phyloP scores from a whole-genome alignment of 75 land plant species.

The Selaginella moellendorffii region DNA sequence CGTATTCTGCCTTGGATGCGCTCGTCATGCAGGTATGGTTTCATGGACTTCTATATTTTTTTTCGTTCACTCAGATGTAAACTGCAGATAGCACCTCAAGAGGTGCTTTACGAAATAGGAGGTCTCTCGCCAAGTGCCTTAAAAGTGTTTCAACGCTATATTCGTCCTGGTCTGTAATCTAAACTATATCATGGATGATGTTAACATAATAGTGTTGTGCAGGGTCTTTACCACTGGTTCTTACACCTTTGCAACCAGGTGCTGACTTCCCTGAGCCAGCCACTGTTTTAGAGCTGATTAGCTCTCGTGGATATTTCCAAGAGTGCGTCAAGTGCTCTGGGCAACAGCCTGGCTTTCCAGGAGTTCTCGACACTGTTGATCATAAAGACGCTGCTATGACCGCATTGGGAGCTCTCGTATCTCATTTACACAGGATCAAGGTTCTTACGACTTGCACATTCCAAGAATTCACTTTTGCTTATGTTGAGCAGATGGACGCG shows the following conservation, averaged over 20 bases:
- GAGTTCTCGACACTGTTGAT: conserved; percentile 18
- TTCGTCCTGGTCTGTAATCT: conserved; percentile 37
- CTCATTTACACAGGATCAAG: conserved; percentile 57
- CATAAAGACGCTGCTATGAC: conserved; percentile 32
- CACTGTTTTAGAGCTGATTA: conserved; percentile 33
- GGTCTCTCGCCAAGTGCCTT: conserved; percentile 63
- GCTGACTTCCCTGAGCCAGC: conserved; percentile 38
- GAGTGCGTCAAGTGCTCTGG: conserved; percentile 15
- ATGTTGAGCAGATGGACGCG: conserved; percentile 33
- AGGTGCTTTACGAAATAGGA: conserved; percentile 60
- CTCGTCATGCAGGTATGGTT: conserved; percentile 60
- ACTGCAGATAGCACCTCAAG: conserved; percentile 75
- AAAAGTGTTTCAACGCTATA: conserved; percentile 41
- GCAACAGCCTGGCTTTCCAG: conserved; percentile 12
- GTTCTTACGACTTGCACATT: conserved; percentile 18
- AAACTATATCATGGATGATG: no score
- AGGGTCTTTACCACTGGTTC: conserved; percentile 37
- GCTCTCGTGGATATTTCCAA: conserved; percentile 48
- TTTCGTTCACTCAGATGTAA: no score
- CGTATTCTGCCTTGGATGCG: conserved; percentile 60
- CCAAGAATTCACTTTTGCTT: background rate
- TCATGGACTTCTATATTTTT: background rate
- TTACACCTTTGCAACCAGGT: conserved; percentile 39
- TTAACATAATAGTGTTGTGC: no score
- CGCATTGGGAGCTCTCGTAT: conserved; percentile 67